Evolutionary conservation across 139 green algal species (phyloP), one percentile per base, ranked within the genome.

Genomic region (Coelastrella sp.): DNA sequence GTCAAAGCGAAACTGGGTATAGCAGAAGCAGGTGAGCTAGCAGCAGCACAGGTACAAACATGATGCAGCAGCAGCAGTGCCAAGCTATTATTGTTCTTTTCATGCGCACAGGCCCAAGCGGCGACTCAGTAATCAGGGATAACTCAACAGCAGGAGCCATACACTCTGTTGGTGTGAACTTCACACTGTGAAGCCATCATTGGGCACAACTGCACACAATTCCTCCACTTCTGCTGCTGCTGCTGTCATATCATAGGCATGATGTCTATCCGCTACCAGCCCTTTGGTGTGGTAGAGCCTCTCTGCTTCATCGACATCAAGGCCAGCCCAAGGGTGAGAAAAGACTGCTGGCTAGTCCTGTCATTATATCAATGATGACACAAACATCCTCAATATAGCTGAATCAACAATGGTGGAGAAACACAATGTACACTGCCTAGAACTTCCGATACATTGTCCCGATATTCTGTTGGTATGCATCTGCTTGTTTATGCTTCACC

Each of bases 221-320:
- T 11, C 64, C 45, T 3, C 35, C 45, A 3, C 64, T 73, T 30
- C 72, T 62, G 72, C 73, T 64, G 80, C 23, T 43, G 17, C 30
- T 35, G 67, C 67, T 76, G 21, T 17, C 37, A 23, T 32, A 35
- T 27, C 38, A 43, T 15, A 91, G 92, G 91, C 38, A 87, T 66
- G 37, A 86, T 93, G 72, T 89, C 86, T 0, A 68, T 96, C 6
- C 84, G 92, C 23, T 95, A 88, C 53, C 89, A 96, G 88, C 84
- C 89, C 23, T 38, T 77, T 11, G 76, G 62, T 11, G 32, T 82
- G 13, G 41, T 59, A 4, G 50, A 81, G 43, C 62, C 69, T 8
- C 62, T 81, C 35, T 93, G 81, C 76, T 96, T 95, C 60, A 17
- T 92, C 0, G 92, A 95, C 59, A 62, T 96, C 32, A 94, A 91